Evolutionary conservation across 805 yeast genomes (phyloP).

Genomic region (Hanseniaspora clermontiae): DNA sequence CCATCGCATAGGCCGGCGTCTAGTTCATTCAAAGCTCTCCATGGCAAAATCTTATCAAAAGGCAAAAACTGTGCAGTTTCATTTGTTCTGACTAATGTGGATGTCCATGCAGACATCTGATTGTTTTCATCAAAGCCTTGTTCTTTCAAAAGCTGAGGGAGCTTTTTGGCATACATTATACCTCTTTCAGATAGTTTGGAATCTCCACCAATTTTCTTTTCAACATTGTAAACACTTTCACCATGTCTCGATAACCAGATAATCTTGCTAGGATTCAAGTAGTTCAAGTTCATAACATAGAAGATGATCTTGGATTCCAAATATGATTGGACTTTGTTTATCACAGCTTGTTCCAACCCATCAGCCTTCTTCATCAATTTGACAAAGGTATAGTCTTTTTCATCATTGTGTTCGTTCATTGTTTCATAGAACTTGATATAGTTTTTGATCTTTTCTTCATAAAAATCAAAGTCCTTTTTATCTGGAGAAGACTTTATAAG

Average conservation of each 20-base stretch:
- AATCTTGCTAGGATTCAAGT: slow-evolving; percentile 62
- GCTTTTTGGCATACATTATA: slow-evolving; percentile 62
- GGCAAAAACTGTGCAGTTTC: slow-evolving; percentile 80
- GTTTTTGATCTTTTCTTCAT: slow-evolving; percentile 46
- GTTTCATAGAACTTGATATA: slow-evolving; percentile 72
- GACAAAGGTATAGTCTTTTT: slow-evolving; percentile 58
- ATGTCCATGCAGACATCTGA: slow-evolving; percentile 85
- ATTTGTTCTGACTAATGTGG: slow-evolving; percentile 80
- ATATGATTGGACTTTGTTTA: slow-evolving; percentile 78
- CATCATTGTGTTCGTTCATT: slow-evolving; percentile 44
- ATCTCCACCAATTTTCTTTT: slow-evolving; percentile 94
- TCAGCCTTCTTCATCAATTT: slow-evolving; percentile 71
- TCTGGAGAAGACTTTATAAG: slow-evolving; percentile 83
- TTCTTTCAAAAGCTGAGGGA: slow-evolving; percentile 62
- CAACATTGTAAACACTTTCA: slow-evolving; percentile 80
- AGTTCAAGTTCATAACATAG: slow-evolving; percentile 86
- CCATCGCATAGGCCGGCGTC: slow-evolving; percentile 98
- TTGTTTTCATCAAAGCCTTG: slow-evolving; percentile 35
- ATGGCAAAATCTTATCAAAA: slow-evolving; percentile 58
- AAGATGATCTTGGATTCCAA: slow-evolving; percentile 86
- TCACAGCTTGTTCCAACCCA: slow-evolving; percentile 54
- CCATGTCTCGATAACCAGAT: slow-evolving; percentile 96
- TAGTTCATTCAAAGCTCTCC: slow-evolving; percentile 95
- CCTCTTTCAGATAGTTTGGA: slow-evolving; percentile 78
- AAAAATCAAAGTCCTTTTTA: slow-evolving; percentile 47